phyloP scores from a whole-genome alignment of 257 asterid species.

The Solanum ossicruentum region DNA sequence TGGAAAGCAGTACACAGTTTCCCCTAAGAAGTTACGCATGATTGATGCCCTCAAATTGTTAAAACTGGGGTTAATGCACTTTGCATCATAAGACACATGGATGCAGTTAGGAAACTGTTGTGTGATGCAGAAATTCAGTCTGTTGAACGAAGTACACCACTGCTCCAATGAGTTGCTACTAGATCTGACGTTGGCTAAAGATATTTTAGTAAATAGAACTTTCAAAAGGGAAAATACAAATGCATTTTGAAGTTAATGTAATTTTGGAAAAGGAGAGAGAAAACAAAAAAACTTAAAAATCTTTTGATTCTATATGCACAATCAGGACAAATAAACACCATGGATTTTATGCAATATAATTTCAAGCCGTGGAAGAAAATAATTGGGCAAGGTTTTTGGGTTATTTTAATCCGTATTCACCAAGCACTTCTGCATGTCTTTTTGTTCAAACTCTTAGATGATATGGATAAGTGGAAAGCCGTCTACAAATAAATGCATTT shows the following conservation, averaged over 20 bases:
- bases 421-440: background rate
- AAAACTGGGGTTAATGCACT: background rate
- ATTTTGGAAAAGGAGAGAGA: background rate
- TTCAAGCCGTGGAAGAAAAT: background rate
- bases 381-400: conserved; percentile 18
- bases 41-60: background rate
- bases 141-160: background rate
- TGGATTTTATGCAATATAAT: background rate
- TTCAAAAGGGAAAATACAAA: background rate
- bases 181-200: background rate
- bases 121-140: background rate
- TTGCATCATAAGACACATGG: background rate
- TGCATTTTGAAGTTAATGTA: background rate
- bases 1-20: background rate
- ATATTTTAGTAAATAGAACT: background rate
- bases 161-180: background rate
- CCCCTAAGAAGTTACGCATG: background rate
- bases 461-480: background rate
- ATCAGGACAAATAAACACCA: background rate
- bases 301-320: background rate
- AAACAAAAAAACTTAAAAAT: background rate
- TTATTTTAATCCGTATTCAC: background rate
- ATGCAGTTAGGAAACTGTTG: background rate
- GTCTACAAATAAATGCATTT: background rate
- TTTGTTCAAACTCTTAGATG: background rate